Evolutionary conservation across 2,329 filamentous ascomycete genomes (phyloP).

Genomic region (Plenodomus biglobosus): DNA sequence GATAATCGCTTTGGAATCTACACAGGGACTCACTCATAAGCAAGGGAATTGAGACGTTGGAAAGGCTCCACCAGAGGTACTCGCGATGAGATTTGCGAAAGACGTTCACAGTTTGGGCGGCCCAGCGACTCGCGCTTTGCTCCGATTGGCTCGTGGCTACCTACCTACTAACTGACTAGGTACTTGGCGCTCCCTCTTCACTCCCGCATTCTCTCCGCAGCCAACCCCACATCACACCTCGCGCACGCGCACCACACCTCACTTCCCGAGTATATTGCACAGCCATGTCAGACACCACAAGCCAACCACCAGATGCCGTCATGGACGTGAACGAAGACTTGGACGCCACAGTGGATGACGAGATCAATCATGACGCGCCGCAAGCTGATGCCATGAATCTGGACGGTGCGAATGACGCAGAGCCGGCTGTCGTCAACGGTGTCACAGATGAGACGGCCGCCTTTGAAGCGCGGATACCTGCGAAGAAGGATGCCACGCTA

Average conservation of each 20-base stretch:
- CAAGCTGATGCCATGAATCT: constrained; percentile 46
- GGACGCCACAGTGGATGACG: constrained; percentile 47
- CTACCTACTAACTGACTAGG: background rate
- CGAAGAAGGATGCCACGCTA: constrained; percentile 87
- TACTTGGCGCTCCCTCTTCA: constrained; percentile 13
- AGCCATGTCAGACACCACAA: constrained; percentile 37
- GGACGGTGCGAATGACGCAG: constrained; percentile 45
- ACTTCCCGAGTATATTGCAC: constrained; percentile 4
- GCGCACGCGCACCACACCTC: constrained; percentile 3
- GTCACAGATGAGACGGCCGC: constrained; percentile 49
- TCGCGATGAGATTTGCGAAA: too few relatives aligned
- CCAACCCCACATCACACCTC: constrained; percentile 10
- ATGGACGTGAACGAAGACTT: constrained; percentile 43
- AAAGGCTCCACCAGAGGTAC: too few relatives aligned
- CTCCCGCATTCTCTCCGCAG: constrained; percentile 17
- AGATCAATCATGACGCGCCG: constrained; percentile 42
- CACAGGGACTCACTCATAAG: too few relatives aligned
- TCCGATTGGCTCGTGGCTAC: background rate
- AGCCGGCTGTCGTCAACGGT: constrained; percentile 39
- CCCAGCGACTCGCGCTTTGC: too few relatives aligned
- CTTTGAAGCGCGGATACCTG: constrained; percentile 66
- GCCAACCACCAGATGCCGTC: constrained; percentile 31
- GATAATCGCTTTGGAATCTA: too few relatives aligned
- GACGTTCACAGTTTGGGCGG: too few relatives aligned
- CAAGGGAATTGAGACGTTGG: too few relatives aligned